Evolutionary conservation across 257 asterid species (phyloP).

Genomic region (Capsicum chinense): DNA sequence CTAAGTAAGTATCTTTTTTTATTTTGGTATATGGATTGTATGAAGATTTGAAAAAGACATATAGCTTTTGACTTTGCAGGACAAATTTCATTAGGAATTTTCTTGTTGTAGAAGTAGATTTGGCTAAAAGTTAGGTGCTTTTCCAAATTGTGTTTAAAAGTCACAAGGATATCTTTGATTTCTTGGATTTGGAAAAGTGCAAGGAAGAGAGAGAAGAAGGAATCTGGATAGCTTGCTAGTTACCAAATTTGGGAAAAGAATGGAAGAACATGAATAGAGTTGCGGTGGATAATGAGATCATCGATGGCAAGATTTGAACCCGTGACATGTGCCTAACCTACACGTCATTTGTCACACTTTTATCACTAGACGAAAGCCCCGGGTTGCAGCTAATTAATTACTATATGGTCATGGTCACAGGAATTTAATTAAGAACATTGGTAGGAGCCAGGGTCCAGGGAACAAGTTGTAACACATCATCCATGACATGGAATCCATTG

Average conservation of each 20-base stretch:
- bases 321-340: neutral
- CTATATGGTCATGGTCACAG: neutral
- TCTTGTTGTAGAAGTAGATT: neutral
- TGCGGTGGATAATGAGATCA: neutral
- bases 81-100: slow-evolving; percentile 11
- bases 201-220: neutral
- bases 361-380: neutral
- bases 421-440: neutral
- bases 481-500: slow-evolving; percentile 14
- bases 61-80: slow-evolving; percentile 24
- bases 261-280: neutral
- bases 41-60: slow-evolving; percentile 12
- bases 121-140: slow-evolving; percentile 41
- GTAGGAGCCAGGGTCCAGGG: neutral
- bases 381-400: neutral
- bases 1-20: neutral
- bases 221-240: slow-evolving; percentile 13
- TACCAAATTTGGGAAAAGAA: neutral
- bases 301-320: neutral
- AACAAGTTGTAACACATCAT: neutral
- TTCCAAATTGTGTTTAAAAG: neutral
- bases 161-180: neutral
- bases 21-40: neutral
- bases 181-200: neutral
- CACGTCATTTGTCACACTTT: neutral